These are phyloP conservation scores for Mortierella sp. DNA, from an alignment of 371 early-diverging fungal genomes.

Conservation along the genomic window DNA sequence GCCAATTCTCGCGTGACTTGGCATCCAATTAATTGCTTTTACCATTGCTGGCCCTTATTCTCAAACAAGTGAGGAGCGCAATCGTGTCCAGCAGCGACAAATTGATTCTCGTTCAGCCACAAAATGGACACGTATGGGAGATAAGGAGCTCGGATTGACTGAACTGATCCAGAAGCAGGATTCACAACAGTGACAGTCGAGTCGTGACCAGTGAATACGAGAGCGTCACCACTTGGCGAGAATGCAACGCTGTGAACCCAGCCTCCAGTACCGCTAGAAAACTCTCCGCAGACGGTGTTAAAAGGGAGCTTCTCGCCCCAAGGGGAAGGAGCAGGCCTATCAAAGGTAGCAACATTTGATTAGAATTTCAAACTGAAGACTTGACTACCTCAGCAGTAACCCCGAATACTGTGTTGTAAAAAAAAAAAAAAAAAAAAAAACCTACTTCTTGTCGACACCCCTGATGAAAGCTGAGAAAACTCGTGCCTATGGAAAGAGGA, in stretches of 20 bases:
- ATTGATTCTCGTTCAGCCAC: slow-evolving; percentile 82
- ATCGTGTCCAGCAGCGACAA: slow-evolving; percentile 94
- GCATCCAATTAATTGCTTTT: slow-evolving; percentile 5
- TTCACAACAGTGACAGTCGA: slow-evolving; percentile 82
- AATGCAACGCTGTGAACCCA: slow-evolving; percentile 97
- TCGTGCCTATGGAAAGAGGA: slow-evolving; percentile 70
- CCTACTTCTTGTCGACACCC: slow-evolving; percentile 91
- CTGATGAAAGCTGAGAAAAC: slow-evolving; percentile 97
- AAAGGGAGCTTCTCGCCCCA: slow-evolving; percentile 98
- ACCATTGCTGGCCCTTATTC: slow-evolving; percentile 78
- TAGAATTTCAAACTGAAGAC: not conserved
- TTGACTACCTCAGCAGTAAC: too few species aligned
- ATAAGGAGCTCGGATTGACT: slow-evolving; percentile 70
- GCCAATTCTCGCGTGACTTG: too few species aligned
- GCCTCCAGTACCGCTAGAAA: slow-evolving; percentile 81
- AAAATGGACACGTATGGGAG: slow-evolving; percentile 86
- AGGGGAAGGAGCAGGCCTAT: slow-evolving; percentile 76
- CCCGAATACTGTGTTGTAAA: too few species aligned
- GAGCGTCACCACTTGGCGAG: slow-evolving; percentile 89
- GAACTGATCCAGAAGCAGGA: slow-evolving; percentile 73
- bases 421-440: not conserved
- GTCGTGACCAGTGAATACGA: slow-evolving; percentile 95
- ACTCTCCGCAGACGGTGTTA: slow-evolving; percentile 94
- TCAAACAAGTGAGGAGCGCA: slow-evolving; percentile 89
- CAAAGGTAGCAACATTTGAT: not conserved